Percentiles rank a stretch among this genome's conserved stretches.
These are phyloP conservation scores for Pseudogymnoascus sp. DNA, from an alignment of 2,329 filamentous ascomycete genomes.

Conservation along the genomic window DNA sequence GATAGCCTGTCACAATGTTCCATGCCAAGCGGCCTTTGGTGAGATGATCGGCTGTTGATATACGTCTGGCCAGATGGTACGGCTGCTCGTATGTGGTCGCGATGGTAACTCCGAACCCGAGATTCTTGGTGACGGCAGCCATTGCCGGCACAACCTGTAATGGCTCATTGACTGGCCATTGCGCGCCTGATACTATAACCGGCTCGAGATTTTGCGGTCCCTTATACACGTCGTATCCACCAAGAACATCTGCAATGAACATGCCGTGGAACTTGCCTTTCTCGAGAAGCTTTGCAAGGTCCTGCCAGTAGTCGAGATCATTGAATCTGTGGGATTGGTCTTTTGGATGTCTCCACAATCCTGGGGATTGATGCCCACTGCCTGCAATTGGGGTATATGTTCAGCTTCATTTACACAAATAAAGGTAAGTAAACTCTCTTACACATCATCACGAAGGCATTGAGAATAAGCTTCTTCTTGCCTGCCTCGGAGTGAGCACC, in stretches of 20 bases:
- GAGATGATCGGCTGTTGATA: constrained; percentile 58
- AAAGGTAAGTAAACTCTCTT: constrained; percentile 15
- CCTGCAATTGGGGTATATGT: constrained; percentile 29
- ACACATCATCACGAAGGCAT: constrained; percentile 44
- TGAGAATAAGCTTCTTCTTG: constrained; percentile 40
- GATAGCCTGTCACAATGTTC: constrained; percentile 58
- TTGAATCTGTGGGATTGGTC: constrained; percentile 57
- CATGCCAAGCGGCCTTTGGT: constrained; percentile 45
- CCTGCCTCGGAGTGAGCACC: neutral
- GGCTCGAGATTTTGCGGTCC: constrained; percentile 51
- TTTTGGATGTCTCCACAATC: constrained; percentile 55
- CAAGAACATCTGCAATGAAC: constrained; percentile 60
- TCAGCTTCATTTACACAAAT: neutral
- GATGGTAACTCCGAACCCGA: constrained; percentile 62
- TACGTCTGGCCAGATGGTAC: constrained; percentile 54
- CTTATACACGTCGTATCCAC: constrained; percentile 63
- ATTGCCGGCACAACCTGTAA: constrained; percentile 55
- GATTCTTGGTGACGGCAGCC: constrained; percentile 57
- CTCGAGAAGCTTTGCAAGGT: constrained; percentile 52
- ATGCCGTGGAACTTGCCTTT: constrained; percentile 56
- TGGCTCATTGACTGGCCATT: constrained; percentile 66
- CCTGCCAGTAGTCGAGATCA: constrained; percentile 51
- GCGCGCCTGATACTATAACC: constrained; percentile 53
- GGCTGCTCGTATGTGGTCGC: constrained; percentile 62
- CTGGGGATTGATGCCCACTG: constrained; percentile 45